Conservation (phyloP, 805 yeast species). For the Torulaspora franciscae region DNA sequence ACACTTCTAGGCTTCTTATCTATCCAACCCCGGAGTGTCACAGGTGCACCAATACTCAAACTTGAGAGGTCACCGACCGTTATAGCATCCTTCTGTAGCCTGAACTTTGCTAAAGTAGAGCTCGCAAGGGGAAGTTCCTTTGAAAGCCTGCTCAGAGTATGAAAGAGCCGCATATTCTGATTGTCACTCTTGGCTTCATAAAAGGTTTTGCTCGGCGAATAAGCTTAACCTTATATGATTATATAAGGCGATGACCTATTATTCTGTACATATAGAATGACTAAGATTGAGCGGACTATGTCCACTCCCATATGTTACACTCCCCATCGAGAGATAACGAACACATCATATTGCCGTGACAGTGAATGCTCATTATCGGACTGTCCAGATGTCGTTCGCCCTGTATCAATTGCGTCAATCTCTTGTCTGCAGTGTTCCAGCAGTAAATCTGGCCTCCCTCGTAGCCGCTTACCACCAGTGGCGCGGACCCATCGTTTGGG, state of each 20-base stretch:
- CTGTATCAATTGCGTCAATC: conserved; percentile 17
- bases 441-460: conserved; percentile 28
- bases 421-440: conserved; percentile 27
- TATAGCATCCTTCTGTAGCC: conserved; percentile 12
- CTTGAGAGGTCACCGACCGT: conserved; percentile 12
- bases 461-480: conserved; percentile 30
- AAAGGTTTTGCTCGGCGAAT: neutral
- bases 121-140: conserved; percentile 15
- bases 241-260: neutral
- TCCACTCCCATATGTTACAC: conserved; percentile 30
- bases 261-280: neutral
- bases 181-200: neutral
- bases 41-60: conserved; percentile 20
- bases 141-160: conserved; percentile 7
- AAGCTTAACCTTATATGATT: neutral
- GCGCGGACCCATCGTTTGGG: conserved; percentile 18
- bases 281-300: neutral
- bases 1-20: conserved; percentile 66
- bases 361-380: conserved; percentile 28
- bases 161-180: conserved; percentile 2
- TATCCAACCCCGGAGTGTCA: conserved; percentile 78
- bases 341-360: conserved; percentile 19
- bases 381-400: conserved; percentile 12
- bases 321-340: conserved; percentile 29
- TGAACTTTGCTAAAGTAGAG: conserved; percentile 16